Evolutionary conservation across 2,329 filamentous ascomycete genomes (phyloP).

Genomic region (Xylariaceae sp.): DNA sequence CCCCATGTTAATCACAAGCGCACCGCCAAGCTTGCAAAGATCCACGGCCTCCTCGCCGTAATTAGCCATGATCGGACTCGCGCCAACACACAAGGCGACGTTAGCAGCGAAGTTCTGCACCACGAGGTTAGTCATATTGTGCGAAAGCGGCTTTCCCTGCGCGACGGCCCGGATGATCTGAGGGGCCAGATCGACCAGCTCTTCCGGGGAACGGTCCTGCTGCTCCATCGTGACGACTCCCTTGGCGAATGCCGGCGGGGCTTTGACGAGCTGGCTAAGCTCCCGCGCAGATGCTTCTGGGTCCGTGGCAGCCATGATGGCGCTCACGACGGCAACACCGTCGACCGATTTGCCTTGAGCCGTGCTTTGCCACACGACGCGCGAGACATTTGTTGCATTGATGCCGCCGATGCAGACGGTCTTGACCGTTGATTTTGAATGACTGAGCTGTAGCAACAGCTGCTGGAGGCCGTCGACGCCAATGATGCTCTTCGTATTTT

Average conservation of each 20-base stretch:
- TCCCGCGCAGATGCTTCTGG: constrained; percentile 59
- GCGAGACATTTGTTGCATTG: constrained; percentile 69
- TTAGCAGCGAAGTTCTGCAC: constrained; percentile 95
- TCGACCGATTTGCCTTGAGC: constrained; percentile 59
- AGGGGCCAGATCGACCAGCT: constrained; percentile 32
- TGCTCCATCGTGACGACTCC: constrained; percentile 10
- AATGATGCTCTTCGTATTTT: constrained; percentile 78
- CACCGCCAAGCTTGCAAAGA: constrained; percentile 70
- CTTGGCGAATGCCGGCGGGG: constrained; percentile 33
- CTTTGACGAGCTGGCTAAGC: constrained; percentile 54
- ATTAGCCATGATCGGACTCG: constrained; percentile 91
- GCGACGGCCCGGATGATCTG: constrained; percentile 58
- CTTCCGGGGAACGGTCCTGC: constrained; percentile 15
- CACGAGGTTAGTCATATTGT: constrained; percentile 97
- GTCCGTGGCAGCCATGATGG: constrained; percentile 70
- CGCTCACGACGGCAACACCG: constrained; percentile 85
- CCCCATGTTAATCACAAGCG: constrained; percentile 91
- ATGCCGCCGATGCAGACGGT: constrained; percentile 88
- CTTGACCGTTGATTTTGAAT: constrained; percentile 43
- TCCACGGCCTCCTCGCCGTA: constrained; percentile 78
- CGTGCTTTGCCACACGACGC: constrained; percentile 67
- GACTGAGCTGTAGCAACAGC: constrained; percentile 59
- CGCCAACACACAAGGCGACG: constrained; percentile 77
- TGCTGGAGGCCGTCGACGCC: constrained; percentile 66
- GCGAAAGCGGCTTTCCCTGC: constrained; percentile 65